Base-by-base conservation (phyloP, 495 filamentous ascomycete species). In the Lasiosphaeria ovina region DNA sequence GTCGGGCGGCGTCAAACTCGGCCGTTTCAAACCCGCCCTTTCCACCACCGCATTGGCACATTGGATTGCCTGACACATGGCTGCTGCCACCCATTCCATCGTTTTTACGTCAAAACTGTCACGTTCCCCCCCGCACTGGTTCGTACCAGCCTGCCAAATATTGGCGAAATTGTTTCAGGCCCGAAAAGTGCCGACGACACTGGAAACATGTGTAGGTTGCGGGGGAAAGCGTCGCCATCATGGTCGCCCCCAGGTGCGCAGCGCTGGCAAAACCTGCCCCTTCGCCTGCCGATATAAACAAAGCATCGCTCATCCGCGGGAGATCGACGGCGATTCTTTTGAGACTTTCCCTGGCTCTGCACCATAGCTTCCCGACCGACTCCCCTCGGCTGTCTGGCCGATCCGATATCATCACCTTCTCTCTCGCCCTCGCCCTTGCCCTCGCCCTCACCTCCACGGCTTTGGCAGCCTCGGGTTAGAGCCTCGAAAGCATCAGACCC, bases 311-410 rank as follows among this genome's bases (percentile, higher is more conserved):
- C 49, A 6, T 4, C 55, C 16, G 11, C 6, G 17, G 10, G 49
- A 35, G 60, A 62, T 62, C 55, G 60, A 58, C 54, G 53, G n/a
- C 35, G 31, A 53, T 57, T 52, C 35, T 16, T 47, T 11, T 11
- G 8, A n/a, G 44, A 47, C 12, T 24, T 24, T 24, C 24, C 24
- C 24, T 24, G 24, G 24, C 24, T 24, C 24, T 17, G 45, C 51
- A 47, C 52, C 17, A 8, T 35, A 35, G 3, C 38, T 42, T 42
- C 38, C 3, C 38, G 38, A 42, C 7, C 38, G 38, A 42, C 38
- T 12, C 7, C 38, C 8, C 12, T 12, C 38, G 12, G 16, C 12
- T 47, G 12, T 14, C 12, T 5, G 16, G 4, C 4, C 11, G 16
- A 11, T n/a, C 12, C 16, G 6, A 14, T 3, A 5, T 47, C 12